Conservation (phyloP, 2,329 filamentous ascomycete species). For the Ceratocystis papillata region DNA sequence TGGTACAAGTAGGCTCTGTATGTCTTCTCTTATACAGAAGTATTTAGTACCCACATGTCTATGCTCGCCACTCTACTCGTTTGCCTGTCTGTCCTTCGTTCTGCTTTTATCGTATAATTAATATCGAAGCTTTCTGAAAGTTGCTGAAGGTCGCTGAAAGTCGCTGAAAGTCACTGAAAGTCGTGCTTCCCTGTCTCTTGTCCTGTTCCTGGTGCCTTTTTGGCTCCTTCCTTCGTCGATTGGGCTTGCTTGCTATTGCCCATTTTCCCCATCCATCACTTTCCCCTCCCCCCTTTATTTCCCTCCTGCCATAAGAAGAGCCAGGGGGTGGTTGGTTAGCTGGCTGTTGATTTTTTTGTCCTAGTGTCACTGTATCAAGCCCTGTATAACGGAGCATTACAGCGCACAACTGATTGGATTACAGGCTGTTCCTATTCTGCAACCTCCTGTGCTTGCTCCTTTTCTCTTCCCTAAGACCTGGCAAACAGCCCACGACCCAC, state of each 20-base stretch:
- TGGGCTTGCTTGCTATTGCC: constrained; percentile 17
- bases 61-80: too few relatives aligned
- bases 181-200: constrained; percentile 22
- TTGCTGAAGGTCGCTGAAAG: background rate
- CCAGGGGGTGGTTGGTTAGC: constrained; percentile 8
- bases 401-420: background rate
- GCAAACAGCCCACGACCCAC: constrained; percentile 6
- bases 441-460: constrained; percentile 13
- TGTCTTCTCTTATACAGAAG: too few relatives aligned
- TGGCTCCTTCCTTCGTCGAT: constrained; percentile 22
- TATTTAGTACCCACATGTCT: too few relatives aligned
- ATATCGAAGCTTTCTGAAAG: background rate
- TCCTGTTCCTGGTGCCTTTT: constrained; percentile 20
- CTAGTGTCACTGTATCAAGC: background rate
- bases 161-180: background rate
- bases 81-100: background rate
- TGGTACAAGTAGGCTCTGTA: too few relatives aligned
- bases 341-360: background rate
- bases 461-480: constrained; percentile 7
- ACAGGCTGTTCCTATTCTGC: background rate
- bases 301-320: constrained; percentile 15
- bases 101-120: too few relatives aligned
- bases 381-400: background rate
- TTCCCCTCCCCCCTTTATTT: constrained; percentile 24
- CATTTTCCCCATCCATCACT: constrained; percentile 1